Conservation (phyloP, 2,329 filamentous ascomycete genomes). For the Zalaria sp. region DNA sequence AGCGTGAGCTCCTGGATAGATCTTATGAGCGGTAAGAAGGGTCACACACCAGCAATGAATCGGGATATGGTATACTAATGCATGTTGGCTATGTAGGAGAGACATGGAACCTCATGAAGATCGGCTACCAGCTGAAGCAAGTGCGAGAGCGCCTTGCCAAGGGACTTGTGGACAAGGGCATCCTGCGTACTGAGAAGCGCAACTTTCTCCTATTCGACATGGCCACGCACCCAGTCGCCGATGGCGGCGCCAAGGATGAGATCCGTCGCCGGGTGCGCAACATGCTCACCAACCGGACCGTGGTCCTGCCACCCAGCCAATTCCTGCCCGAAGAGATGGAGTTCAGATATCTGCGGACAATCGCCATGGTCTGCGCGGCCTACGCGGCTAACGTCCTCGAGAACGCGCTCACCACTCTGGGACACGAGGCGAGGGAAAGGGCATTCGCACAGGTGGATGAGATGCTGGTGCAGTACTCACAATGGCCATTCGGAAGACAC, state of each 20-base stretch:
- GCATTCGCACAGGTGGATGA: constrained; percentile 97
- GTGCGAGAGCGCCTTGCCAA: constrained; percentile 95
- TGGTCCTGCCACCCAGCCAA: constrained; percentile 72
- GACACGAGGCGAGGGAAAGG: constrained; percentile 84
- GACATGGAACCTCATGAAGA: constrained; percentile 99
- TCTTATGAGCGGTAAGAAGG: constrained; percentile 75
- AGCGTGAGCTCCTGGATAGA: constrained; percentile 99
- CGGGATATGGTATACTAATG: constrained; percentile 10
- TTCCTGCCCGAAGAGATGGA: constrained; percentile 92
- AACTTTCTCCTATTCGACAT: constrained; percentile 99
- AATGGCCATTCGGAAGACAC: constrained; percentile 89
- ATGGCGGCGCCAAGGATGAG: constrained; percentile 94
- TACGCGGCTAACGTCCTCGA: constrained; percentile 97
- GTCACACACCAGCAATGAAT: neutral
- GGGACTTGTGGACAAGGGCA: constrained; percentile 95
- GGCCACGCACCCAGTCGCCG: constrained; percentile 95
- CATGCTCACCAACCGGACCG: constrained; percentile 83
- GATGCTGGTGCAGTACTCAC: constrained; percentile 86
- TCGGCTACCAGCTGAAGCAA: constrained; percentile 98
- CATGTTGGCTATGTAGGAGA: constrained; percentile 48
- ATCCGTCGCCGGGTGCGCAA: constrained; percentile 85
- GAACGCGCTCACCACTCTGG: constrained; percentile 87
- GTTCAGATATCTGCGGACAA: constrained; percentile 81
- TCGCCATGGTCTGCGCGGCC: constrained; percentile 93
- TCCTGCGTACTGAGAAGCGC: constrained; percentile 94